Base-by-base conservation (phyloP, 2,329 filamentous ascomycete genomes). In the Exophiala phaeomuriformis region DNA sequence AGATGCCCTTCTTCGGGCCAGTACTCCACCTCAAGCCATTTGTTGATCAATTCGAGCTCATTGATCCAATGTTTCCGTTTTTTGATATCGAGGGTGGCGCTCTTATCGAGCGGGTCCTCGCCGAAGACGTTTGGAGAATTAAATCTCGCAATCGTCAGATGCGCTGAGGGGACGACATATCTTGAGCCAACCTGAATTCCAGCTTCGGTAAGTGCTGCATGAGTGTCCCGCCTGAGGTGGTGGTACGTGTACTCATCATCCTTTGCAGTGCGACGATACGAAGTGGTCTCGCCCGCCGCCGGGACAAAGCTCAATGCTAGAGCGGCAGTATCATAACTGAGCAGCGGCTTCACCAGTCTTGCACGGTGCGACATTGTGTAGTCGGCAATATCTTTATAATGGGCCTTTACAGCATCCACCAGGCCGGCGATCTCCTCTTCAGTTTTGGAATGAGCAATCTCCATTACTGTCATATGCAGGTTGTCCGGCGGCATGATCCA, bases 231-330 rank as follows among this genome's bases (percentile, higher is more conserved):
- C 2, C 91, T 83, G 5, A 97, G 80, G 68, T 97, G 91, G 66
- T 96, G 91, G 68, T 96, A 96, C 0, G 86, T 90, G 70, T 88
- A 96, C 1, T 62, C 65, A 61, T 93, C 86, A 12, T 80, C 77
- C 37, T 76, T 64, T 1, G 50, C 44, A 1, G 61, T 70, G 10
- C 73, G 67, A 41, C 64, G 62, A 8, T 61, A 53, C 9, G 47
- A 40, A 1, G 46, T 27, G 8, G 48, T 50, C 71, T 89, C 85
- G 7, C 81, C 83, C 3, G 82, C 78, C 0, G 88, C 88, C 0
- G 91, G 90, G 1, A 96, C 73, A 69, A 94, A 96, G 29, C 87
- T 93, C 33, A 97, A 71, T 1, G 91, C 91, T 51, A 96, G 76
- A 10, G 90, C 91, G 3, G 89, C 84, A 1, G 87, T 79, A 67